These are phyloP conservation scores for Stevia rebaudiana DNA, from an alignment of 140 eudicot genomes.

Conservation along the genomic window DNA sequence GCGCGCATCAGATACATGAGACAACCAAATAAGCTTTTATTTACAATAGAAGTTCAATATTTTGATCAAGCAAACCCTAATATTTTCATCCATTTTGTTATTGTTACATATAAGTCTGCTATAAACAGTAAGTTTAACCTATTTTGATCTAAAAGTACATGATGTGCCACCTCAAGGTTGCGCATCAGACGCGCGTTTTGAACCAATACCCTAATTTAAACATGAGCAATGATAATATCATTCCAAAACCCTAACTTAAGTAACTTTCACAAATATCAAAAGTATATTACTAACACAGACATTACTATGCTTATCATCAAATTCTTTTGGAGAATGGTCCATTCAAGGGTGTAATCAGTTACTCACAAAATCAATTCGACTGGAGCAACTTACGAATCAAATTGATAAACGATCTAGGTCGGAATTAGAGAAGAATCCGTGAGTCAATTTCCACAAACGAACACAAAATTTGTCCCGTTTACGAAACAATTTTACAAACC, in stretches of 20 bases:
- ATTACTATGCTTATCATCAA: neutral
- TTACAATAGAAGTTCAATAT: too few species aligned
- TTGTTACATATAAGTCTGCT: too few species aligned
- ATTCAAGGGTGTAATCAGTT: neutral
- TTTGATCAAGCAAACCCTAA: too few species aligned
- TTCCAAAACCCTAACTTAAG: constrained; percentile 13
- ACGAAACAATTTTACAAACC: neutral
- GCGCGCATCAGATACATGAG: too few species aligned
- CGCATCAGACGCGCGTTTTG: too few species aligned
- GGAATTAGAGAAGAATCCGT: neutral
- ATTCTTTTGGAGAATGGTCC: neutral
- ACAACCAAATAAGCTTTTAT: too few species aligned
- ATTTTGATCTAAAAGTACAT: too few species aligned
- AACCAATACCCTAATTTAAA: neutral
- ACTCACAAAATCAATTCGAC: neutral
- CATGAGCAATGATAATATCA: neutral
- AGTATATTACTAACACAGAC: neutral
- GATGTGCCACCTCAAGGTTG: too few species aligned
- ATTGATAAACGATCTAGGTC: neutral
- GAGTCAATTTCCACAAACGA: constrained; percentile 1
- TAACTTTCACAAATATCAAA: neutral
- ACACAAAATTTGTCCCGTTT: neutral
- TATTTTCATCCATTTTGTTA: too few species aligned
- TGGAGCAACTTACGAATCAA: constrained; percentile 3
- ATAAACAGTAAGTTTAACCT: too few species aligned